Evolutionary conservation across 2,329 filamentous ascomycete species (phyloP).

Genomic region (Claviceps fusiformis): DNA sequence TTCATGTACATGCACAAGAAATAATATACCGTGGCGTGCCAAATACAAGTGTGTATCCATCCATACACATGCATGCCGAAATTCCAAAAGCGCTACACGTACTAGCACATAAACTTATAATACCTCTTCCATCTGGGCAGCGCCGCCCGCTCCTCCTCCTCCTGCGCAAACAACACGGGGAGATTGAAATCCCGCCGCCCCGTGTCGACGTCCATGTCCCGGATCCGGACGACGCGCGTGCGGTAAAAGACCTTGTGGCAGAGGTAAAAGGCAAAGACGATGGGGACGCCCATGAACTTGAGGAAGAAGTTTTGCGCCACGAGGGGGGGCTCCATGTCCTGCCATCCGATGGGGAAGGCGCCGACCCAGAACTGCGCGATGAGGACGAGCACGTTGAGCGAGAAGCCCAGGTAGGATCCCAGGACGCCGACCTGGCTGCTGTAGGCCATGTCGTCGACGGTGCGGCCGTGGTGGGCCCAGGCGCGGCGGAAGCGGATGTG

Average conservation of each 20-base stretch:
- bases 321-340: constrained; percentile 25
- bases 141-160: constrained; percentile 54
- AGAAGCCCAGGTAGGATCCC: constrained; percentile 69
- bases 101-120: constrained; percentile 60
- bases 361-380: constrained; percentile 81
- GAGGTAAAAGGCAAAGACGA: constrained; percentile 54
- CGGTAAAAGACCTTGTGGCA: constrained; percentile 62
- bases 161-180: constrained; percentile 63
- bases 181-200: constrained; percentile 78
- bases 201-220: constrained; percentile 77
- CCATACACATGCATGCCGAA: no score
- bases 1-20: no score
- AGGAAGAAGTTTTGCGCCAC: constrained; percentile 59
- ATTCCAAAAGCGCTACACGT: no score
- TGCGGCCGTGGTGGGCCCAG: constrained; percentile 58
- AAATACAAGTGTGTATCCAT: no score
- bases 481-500: constrained; percentile 83
- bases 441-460: constrained; percentile 69
- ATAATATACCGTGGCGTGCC: no score
- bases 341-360: constrained; percentile 56
- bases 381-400: constrained; percentile 63
- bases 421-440: constrained; percentile 61
- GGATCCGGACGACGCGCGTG: constrained; percentile 51
- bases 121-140: constrained; percentile 69
- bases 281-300: constrained; percentile 55